Evolutionary conservation across 441 rosid species (phyloP), one percentile per base, ranked within the genome.

Genomic region (Jatropha multifida): DNA sequence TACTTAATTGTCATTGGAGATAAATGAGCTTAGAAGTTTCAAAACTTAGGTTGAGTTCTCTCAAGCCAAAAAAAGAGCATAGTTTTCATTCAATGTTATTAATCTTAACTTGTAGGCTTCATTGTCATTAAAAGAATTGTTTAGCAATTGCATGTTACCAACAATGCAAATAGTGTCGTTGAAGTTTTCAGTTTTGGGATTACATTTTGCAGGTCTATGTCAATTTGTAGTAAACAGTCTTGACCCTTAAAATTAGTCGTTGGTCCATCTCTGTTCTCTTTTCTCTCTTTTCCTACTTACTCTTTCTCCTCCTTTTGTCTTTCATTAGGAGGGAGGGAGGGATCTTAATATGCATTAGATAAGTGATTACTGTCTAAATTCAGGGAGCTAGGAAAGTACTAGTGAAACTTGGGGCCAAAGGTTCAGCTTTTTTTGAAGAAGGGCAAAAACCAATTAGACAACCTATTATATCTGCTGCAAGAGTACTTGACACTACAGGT

Each of bases 381-480:
- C 94, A 93, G 98, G 99, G 96, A 65, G 93, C 89, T 7, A 86
- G 80, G 83, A 90, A 91, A 84, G 92, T 93, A 20, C 86, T 94
- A 13, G 86, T 94, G 74, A 94, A 94, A 88, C 99, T 93, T 26
- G 99, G 99, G 38, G 85, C 82, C 26, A 88, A 88, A 80, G 99
- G 99, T 56, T 91, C 98, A 27, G 96, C 92, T 48, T 72, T 93
- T 65, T 93, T 94, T 66, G 84, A 89, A 51, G 83, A 90, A 81
- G 96, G 96, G 40, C 76, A 91, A 73, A 78, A 87, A 48, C 92
- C 97, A 42, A 86, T 91, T 66, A 84, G 73, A 74, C 99, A 94
- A 77, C 84, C 97, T 12, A 84, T 89, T 32, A 85, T 94, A 79
- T 72, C 88, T 12, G 96, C 96, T 67, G 77, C 85, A 69, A 85